Base-by-base conservation (phyloP, 2,329 filamentous ascomycete species). In the Neonectria hederae region DNA sequence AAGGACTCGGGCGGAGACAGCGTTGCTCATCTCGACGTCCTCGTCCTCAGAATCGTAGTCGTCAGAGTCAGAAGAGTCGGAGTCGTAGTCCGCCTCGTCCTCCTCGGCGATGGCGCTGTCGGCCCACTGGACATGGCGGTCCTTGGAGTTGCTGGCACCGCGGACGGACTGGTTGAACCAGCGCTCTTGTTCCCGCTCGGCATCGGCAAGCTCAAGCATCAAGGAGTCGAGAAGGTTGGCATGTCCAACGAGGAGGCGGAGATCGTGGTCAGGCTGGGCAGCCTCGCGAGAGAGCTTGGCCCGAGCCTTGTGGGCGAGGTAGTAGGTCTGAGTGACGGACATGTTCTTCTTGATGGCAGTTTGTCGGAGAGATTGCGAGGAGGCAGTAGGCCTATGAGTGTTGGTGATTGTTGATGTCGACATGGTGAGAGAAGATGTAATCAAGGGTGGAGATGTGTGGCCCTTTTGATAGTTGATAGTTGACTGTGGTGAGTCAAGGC, bases 261-360 rank as follows among this genome's bases (percentile, higher is more conserved):
- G 92, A 85, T 98, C 90, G 87, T 98, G 96, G 79, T 98, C 95
- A 75, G 93, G 86, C 76, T 91, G 91, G 81, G 90, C 89, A 84
- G 96, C 96, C 84, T 98, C 95, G 69, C 87, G 88, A 71, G 94
- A 94, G 77, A 99, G 94, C 93, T 99, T 99, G 75, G 90, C 91
- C 80, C 96, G 90, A 78, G 96, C 96, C 82, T 94, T 95, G 86
- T 97, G 94, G 79, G 96, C 96, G 75, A 98, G 91, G 85, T 93
- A 97, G 91, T 98, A 99, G 67, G 95, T 98, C 83, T 97, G 94
- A 28, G 95, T 97, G 84, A 98, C 91, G 79, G 92, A 97, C 96
- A 98, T 98, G 83, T 91, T 94, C 82, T 94, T 92, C 83, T 91
- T 86, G 70, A 82, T 80, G 54, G 83, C 71, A 62, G 70, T 59